phyloP scores from a whole-genome alignment of 768 basidiomycete genomes.

The Kwoniella botswanensis region DNA sequence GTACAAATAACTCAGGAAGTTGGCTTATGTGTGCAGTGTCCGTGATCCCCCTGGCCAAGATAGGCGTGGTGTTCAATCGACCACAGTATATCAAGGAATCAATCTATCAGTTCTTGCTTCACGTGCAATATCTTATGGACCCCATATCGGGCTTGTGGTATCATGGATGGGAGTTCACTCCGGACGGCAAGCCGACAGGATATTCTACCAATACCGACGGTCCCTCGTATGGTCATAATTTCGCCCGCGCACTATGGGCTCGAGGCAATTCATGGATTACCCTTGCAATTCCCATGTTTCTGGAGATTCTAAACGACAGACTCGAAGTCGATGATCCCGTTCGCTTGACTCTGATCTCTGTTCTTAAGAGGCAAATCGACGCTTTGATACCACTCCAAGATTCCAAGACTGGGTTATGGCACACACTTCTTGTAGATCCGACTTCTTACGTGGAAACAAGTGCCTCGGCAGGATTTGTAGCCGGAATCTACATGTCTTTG shows the following conservation, averaged over 20 bases:
- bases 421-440: conserved; percentile 64
- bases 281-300: conserved; percentile 41
- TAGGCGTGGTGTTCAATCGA: conserved; percentile 63
- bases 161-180: conserved; percentile 54
- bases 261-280: conserved; percentile 65
- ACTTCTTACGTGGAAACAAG: conserved; percentile 63
- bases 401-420: conserved; percentile 63
- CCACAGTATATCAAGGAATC: conserved; percentile 66
- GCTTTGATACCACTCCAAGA: conserved; percentile 63
- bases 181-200: conserved; percentile 1
- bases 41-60: conserved; percentile 66
- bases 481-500: conserved; percentile 45
- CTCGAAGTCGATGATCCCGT: conserved; percentile 61
- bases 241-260: conserved; percentile 63
- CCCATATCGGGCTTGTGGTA: conserved; percentile 53
- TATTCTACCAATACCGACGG: no score
- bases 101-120: conserved; percentile 64
- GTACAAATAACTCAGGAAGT: no score
- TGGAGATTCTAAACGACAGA: conserved; percentile 58
- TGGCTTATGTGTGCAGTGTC: conserved; percentile 37
- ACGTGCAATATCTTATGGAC: conserved; percentile 55
- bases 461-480: conserved; percentile 51
- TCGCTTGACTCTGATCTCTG: conserved; percentile 60
- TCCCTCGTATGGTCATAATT: conserved; percentile 40
- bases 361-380: conserved; percentile 63